These are phyloP conservation scores for Sindora glabra DNA, from an alignment of 306 rosid species.

Conservation along the genomic window DNA sequence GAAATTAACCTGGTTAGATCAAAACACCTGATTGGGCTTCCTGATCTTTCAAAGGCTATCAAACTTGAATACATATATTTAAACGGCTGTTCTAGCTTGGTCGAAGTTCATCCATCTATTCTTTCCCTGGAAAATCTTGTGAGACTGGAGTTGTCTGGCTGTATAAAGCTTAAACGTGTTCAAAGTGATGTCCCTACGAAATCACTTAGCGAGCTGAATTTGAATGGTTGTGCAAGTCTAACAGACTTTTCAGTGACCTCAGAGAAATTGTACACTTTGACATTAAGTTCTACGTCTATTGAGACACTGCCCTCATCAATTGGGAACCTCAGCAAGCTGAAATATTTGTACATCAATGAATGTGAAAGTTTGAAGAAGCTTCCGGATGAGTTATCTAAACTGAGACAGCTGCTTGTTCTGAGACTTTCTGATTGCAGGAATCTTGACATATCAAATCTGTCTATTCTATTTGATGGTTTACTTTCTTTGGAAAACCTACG, in stretches of 20 bases:
- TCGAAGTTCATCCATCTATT: not conserved
- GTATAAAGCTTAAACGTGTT: not conserved
- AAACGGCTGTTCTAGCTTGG: not conserved
- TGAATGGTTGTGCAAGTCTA: not conserved
- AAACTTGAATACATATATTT: too few relatives aligned
- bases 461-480: too few relatives aligned
- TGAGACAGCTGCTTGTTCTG: not conserved
- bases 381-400: not conserved
- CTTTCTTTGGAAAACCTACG: too few relatives aligned
- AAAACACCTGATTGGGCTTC: not conserved
- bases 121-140: not conserved
- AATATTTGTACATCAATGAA: not conserved
- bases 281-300: too few relatives aligned
- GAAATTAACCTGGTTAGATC: not conserved
- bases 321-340: too few relatives aligned
- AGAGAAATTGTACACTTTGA: too few relatives aligned
- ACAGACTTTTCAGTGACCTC: not conserved
- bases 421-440: not conserved
- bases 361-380: not conserved
- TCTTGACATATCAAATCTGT: not conserved
- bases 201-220: not conserved
- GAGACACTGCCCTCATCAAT: too few relatives aligned
- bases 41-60: not conserved
- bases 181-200: not conserved
- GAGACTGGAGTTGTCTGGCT: not conserved